Percentiles rank a stretch among this genome's conserved stretches.
phyloP scores from a whole-genome alignment of 192 early-diverging fungal species.

The Chytriomyces sp. region DNA sequence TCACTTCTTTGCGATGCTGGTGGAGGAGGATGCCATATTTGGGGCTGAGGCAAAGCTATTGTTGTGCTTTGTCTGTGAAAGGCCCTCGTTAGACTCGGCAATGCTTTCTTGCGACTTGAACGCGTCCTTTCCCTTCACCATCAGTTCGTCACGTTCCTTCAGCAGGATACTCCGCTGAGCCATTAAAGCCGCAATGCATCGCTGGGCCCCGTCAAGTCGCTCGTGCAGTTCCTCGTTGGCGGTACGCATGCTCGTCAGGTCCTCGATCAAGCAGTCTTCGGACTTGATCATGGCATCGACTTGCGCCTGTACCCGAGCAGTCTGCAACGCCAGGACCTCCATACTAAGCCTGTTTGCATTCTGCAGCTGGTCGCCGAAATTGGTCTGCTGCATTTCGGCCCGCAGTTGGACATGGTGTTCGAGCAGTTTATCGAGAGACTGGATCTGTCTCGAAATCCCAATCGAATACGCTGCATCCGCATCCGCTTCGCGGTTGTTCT shows the following conservation, averaged over 20 bases:
- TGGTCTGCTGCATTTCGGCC: background rate
- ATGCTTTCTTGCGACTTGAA: slow-evolving; percentile 8
- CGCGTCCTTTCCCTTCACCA: slow-evolving; percentile 3
- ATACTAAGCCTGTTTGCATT: background rate
- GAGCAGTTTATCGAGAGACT: slow-evolving; percentile 26
- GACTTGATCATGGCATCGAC: slow-evolving; percentile 22
- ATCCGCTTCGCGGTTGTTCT: background rate
- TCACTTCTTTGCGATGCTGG: no score
- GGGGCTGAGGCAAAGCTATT: slow-evolving; percentile 32
- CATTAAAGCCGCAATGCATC: slow-evolving; percentile 26
- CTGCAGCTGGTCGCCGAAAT: background rate
- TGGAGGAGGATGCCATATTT: background rate
- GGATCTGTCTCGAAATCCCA: slow-evolving; percentile 21
- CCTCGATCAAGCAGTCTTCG: slow-evolving; percentile 35
- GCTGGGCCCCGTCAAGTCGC: slow-evolving; percentile 18
- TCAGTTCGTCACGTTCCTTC: slow-evolving; percentile 29
- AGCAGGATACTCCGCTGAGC: slow-evolving; percentile 34
- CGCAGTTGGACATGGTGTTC: background rate
- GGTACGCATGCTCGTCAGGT: slow-evolving; percentile 19
- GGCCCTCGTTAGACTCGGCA: background rate
- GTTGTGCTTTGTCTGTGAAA: slow-evolving; percentile 21
- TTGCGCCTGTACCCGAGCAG: slow-evolving; percentile 10
- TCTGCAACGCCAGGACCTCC: slow-evolving; percentile 15
- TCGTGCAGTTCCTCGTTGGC: slow-evolving; percentile 28
- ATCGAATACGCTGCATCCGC: background rate